Percentiles rank a stretch among this genome's conserved stretches.
Evolutionary conservation across 345 rosid species (phyloP).

Genomic region (Brassica juncea): DNA sequence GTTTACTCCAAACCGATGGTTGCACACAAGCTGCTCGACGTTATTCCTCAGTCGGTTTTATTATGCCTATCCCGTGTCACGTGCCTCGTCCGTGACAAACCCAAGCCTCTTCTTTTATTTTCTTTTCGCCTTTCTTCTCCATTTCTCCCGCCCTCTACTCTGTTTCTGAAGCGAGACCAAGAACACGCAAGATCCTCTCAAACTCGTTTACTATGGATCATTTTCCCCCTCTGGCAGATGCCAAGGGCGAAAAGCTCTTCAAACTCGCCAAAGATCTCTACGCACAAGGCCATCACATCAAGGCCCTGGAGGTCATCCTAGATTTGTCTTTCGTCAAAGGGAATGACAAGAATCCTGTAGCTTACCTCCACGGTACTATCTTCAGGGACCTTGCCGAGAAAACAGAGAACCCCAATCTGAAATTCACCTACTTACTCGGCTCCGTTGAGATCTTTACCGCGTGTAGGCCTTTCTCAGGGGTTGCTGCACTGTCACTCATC

Average conservation of each 20-base stretch:
- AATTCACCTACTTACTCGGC: not conserved
- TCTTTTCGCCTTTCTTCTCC: not conserved
- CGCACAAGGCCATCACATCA: not conserved
- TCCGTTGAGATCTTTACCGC: not conserved
- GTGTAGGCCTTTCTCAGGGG: not conserved
- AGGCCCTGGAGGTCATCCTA: constrained; percentile 18
- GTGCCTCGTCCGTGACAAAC: constrained; percentile 26
- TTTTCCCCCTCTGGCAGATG: not conserved
- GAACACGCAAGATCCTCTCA: not conserved
- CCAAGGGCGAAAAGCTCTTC: not conserved
- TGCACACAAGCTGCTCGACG: not conserved
- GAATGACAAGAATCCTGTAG: not conserved
- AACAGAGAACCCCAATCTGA: not conserved
- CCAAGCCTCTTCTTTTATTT: not conserved
- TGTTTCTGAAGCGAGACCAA: not conserved
- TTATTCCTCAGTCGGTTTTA: not conserved
- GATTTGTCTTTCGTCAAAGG: not conserved
- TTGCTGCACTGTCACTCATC: not conserved
- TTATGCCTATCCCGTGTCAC: not conserved
- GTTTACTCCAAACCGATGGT: not conserved
- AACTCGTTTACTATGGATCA: not conserved
- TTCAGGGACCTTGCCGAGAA: not conserved
- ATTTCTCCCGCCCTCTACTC: not conserved
- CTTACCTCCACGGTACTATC: not conserved
- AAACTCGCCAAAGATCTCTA: not conserved